A percentile compares a stretch with the other conserved stretches of the same genome.
phyloP scores from a whole-genome alignment of 2,329 filamentous ascomycete genomes.

The Stachybotrys chartarum region DNA sequence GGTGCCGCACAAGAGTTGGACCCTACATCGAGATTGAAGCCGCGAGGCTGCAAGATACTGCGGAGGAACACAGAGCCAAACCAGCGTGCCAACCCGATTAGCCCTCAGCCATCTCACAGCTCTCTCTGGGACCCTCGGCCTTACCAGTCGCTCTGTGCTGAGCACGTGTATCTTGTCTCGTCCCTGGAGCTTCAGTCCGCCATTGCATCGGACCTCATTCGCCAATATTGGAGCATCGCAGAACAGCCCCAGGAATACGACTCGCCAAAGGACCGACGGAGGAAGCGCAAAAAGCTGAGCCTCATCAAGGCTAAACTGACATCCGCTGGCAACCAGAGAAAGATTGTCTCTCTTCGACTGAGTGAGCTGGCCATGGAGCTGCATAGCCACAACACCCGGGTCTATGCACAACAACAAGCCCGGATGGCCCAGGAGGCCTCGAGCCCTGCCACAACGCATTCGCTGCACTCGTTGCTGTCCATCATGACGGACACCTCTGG shows the following conservation, averaged over 20 bases:
- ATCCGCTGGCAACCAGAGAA: slow-evolving; percentile 39
- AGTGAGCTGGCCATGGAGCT: slow-evolving; percentile 43
- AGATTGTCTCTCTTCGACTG: slow-evolving; percentile 35
- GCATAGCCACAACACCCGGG: slow-evolving; percentile 33
- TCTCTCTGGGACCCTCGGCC: slow-evolving; percentile 28
- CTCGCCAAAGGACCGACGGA: slow-evolving; percentile 18
- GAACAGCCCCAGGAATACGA: slow-evolving; percentile 16
- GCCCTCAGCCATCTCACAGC: slow-evolving; percentile 5
- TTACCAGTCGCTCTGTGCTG: slow-evolving; percentile 34
- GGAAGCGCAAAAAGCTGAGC: slow-evolving; percentile 31
- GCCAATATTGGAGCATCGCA: slow-evolving; percentile 29
- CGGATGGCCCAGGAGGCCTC: slow-evolving; percentile 6
- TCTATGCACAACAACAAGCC: slow-evolving; percentile 19
- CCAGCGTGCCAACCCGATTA: neutral
- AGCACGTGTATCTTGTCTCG: slow-evolving; percentile 38
- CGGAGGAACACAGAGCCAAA: neutral
- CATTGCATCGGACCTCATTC: slow-evolving; percentile 29
- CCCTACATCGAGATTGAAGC: neutral
- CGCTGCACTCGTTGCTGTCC: slow-evolving; percentile 7
- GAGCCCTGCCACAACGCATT: slow-evolving; percentile 4
- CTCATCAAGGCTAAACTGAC: slow-evolving; percentile 34
- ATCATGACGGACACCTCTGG: slow-evolving; percentile 5
- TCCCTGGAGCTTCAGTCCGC: slow-evolving; percentile 32
- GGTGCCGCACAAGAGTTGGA: neutral
- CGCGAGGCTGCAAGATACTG: neutral